phyloP scores from a whole-genome alignment of 257 asterid genomes.

The Plantago ovata region DNA sequence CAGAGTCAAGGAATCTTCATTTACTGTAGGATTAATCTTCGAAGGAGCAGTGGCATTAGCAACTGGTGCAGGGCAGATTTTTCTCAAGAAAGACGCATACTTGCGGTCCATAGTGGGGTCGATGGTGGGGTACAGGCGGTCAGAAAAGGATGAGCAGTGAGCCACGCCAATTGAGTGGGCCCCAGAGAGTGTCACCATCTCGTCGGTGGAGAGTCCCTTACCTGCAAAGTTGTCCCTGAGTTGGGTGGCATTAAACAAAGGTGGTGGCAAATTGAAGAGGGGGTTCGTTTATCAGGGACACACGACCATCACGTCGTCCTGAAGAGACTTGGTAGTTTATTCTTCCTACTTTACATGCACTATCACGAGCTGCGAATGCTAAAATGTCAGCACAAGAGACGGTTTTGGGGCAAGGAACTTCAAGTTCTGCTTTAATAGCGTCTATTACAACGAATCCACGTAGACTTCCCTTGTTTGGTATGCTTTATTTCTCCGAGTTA shows the following conservation, averaged over 20 bases:
- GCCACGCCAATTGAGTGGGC: slow-evolving; percentile 56
- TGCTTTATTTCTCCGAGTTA: slow-evolving; percentile 35
- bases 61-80: too few species aligned
- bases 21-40: slow-evolving; percentile 21
- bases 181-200: slow-evolving; percentile 63
- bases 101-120: slow-evolving; percentile 34
- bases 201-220: slow-evolving; percentile 54
- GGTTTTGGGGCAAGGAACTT: slow-evolving; percentile 33
- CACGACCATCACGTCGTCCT: too few species aligned
- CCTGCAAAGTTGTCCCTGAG: slow-evolving; percentile 37
- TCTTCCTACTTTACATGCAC: slow-evolving; percentile 34
- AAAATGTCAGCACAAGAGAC: slow-evolving; percentile 62
- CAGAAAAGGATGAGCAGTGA: slow-evolving; percentile 36
- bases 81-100: slow-evolving; percentile 26
- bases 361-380: slow-evolving; percentile 66
- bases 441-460: slow-evolving; percentile 55
- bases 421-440: slow-evolving; percentile 45
- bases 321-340: slow-evolving; percentile 36
- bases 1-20: slow-evolving; percentile 32
- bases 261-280: too few species aligned
- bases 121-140: slow-evolving; percentile 36
- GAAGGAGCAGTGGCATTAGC: slow-evolving; percentile 3
- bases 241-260: too few species aligned
- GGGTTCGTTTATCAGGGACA: too few species aligned
- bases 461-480: slow-evolving; percentile 37